Evolutionary conservation across 495 filamentous ascomycete species (phyloP).

Genomic region (Penicillium coprophilum): DNA sequence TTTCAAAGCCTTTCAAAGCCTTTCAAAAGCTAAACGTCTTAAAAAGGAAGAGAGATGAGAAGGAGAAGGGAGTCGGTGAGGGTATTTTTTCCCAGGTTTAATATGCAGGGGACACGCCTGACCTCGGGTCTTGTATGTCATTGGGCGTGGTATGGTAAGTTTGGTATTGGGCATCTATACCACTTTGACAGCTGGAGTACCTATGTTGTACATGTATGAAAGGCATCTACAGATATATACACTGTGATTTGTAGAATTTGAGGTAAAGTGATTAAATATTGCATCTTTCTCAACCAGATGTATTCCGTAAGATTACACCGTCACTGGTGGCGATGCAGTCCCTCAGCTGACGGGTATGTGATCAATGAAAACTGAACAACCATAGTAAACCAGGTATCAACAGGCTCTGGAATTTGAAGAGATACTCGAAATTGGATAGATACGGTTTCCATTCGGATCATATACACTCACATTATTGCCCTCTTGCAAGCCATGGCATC

Average conservation of each 20-base stretch:
- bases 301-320: not conserved
- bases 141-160: conserved; percentile 17
- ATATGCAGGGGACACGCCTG: conserved; percentile 19
- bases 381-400: not conserved
- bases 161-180: conserved; percentile 21
- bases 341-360: not conserved
- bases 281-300: not conserved
- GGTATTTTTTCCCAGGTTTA: conserved; percentile 25
- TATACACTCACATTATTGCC: not conserved
- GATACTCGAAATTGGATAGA: not conserved
- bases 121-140: not conserved
- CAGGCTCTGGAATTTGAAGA: not conserved
- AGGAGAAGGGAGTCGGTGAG: conserved; percentile 32
- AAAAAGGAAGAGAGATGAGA: conserved; percentile 16
- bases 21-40: conserved; percentile 7
- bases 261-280: too few species aligned
- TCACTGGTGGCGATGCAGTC: not conserved
- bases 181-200: too few species aligned
- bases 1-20: conserved; percentile 21
- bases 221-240: too few species aligned
- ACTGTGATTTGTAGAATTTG: too few species aligned
- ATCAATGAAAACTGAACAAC: not conserved
- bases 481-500: not conserved
- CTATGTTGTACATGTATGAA: too few species aligned
- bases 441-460: not conserved